These are phyloP conservation scores for Begonia fuchsioides DNA, from an alignment of 306 rosid genomes.

Conservation along the genomic window DNA sequence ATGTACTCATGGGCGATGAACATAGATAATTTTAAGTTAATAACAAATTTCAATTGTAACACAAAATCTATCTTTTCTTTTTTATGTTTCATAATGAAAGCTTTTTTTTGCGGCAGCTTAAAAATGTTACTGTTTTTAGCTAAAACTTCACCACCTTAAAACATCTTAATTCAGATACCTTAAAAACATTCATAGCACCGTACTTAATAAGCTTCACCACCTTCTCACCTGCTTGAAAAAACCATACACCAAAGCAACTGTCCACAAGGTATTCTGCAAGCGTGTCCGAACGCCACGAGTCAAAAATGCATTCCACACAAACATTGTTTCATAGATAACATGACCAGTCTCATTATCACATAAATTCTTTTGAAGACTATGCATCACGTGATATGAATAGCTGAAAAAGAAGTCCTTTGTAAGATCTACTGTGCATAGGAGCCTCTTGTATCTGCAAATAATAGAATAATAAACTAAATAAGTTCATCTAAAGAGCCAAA, in stretches of 20 bases:
- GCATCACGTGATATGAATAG: constrained; percentile 94
- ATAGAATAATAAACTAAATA: too few species aligned
- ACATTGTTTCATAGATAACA: constrained; percentile 67
- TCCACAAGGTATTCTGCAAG: constrained; percentile 77
- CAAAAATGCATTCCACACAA: constrained; percentile 93
- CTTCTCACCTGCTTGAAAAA: constrained; percentile 75
- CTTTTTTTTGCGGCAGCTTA: too few species aligned
- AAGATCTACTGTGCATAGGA: constrained; percentile 92
- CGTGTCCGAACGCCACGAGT: constrained; percentile 75
- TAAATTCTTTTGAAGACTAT: constrained; percentile 81
- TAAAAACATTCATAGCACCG: not conserved
- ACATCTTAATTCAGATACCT: too few species aligned
- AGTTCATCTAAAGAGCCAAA: too few species aligned
- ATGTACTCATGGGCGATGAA: too few species aligned
- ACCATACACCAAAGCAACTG: constrained; percentile 84
- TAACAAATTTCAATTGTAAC: too few species aligned
- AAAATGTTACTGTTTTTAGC: too few species aligned
- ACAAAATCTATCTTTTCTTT: too few species aligned
- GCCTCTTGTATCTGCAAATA: constrained; percentile 91
- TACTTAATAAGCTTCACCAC: constrained; percentile 3
- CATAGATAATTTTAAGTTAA: too few species aligned
- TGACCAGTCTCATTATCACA: constrained; percentile 39
- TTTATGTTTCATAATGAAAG: too few species aligned
- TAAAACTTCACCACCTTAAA: too few species aligned
- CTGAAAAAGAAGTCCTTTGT: constrained; percentile 98